Conservation (phyloP, 495 filamentous ascomycete species). For the Bombardia bombarda region DNA sequence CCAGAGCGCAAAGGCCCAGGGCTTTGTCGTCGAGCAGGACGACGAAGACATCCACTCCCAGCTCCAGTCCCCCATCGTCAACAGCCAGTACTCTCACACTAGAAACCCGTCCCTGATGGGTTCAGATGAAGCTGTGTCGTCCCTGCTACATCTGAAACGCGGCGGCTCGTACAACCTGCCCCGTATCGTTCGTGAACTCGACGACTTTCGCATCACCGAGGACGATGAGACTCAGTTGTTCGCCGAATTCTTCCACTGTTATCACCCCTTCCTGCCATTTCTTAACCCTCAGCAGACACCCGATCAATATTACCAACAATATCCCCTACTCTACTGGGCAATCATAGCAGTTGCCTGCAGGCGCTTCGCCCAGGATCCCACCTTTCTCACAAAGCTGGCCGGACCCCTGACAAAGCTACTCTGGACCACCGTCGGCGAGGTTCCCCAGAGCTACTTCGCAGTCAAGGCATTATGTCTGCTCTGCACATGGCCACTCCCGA, state of each 20-base stretch:
- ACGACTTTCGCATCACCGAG: slow-evolving; percentile 64
- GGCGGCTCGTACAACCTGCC: slow-evolving; percentile 46
- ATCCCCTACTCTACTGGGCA: slow-evolving; percentile 78
- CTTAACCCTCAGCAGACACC: slow-evolving; percentile 62
- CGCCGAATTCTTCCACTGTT: slow-evolving; percentile 69
- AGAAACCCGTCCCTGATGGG: slow-evolving; percentile 59
- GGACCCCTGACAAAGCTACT: slow-evolving; percentile 66
- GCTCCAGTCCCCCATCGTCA: slow-evolving; percentile 48
- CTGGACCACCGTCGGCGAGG: slow-evolving; percentile 74
- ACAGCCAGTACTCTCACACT: slow-evolving; percentile 47
- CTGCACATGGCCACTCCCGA: slow-evolving; percentile 87
- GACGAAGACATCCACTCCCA: slow-evolving; percentile 36
- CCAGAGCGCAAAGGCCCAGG: slow-evolving; percentile 39
- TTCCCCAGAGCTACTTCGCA: slow-evolving; percentile 81
- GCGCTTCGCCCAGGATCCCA: slow-evolving; percentile 57
- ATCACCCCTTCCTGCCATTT: slow-evolving; percentile 81
- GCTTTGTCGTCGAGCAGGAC: slow-evolving; percentile 44
- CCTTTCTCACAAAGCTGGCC: slow-evolving; percentile 60
- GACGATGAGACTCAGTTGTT: slow-evolving; percentile 71
- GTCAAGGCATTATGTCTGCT: slow-evolving; percentile 85
- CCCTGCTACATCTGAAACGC: slow-evolving; percentile 64
- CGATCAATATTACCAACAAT: slow-evolving; percentile 66
- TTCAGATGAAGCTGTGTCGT: slow-evolving; percentile 77
- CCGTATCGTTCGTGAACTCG: slow-evolving; percentile 51
- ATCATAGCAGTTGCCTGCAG: slow-evolving; percentile 77